Base-by-base conservation (phyloP, 2,329 filamentous ascomycete genomes). In the Tetracladium maxilliforme region DNA sequence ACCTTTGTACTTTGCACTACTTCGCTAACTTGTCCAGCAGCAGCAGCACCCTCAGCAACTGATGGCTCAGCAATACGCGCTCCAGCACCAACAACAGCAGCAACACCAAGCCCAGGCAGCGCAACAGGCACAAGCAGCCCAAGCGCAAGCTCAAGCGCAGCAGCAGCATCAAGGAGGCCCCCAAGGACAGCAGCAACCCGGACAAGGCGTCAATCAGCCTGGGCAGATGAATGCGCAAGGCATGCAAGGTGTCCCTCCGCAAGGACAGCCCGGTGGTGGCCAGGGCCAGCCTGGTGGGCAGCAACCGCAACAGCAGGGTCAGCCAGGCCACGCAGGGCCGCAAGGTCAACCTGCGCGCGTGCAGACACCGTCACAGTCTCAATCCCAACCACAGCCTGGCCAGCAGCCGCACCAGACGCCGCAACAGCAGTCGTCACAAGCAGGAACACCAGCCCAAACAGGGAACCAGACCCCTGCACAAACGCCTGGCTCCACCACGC, bases 81-180 rank as follows among this genome's bases (percentile, higher is more conserved):
- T 62, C 19, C 57, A 56, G 16, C 58, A 62, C 27, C 58, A 57
- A 22, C 49, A 54, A 22, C 56, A 58, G 33, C 41, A 41, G 46
- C 56, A 32, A 42, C 52, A 23, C 45, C 56, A 39, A 23, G 38
- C 39, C n/a, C 44, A 35, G 28, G 52, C 57, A 7, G 54, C 43
- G 12, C 41, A 47, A 10, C 45, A 45, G 33, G 58, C 56, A 18
- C 61, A 62, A 33, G 61, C 64, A 24, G 52, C 62, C 14, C 66
- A 69, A 40, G 50, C 52, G 22, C 52, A 64, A 44, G 45, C 49
- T 23, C 48, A 59, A 39, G 33, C 54, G 32, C 35, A 41, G 34
- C 28, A 42, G 44, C 29, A 50, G 54, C 33, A 52, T 52, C 26
- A 50, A 54, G 30, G 53, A 56, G 36, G 5, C 7, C 47, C 52